Evolutionary conservation across 164 flowering plant genomes (phyloP), one percentile per base, ranked within the genome.

Genomic region (Nymphaea thermarum): DNA sequence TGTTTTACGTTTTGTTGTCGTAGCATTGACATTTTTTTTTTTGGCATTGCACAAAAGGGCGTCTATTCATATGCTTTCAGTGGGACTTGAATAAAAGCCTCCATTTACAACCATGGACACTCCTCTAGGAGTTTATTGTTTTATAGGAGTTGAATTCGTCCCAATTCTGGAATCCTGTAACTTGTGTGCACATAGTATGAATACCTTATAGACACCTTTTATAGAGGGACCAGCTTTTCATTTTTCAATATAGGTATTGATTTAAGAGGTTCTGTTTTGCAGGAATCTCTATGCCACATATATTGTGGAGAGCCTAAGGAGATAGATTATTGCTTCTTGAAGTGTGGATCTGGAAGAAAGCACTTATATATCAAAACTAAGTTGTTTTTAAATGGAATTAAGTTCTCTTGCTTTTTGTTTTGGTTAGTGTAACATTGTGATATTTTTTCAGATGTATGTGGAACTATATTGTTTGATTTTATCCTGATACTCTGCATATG

Each of bases 231-330:
- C 36, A 25, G 36, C 36, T 55, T 55, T 8, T 8, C 10, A 55
- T 55, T 8, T 8, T 55, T 15, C 10, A 8, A 55, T 55, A 55
- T 55, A 55, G 10, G 16, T 55, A 55, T 55, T 8, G 10, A 61
- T 61, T 60, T 68, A 42, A 43, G 14, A 6, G 43, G 41, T 18
- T 65, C 17, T 63, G 6, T 59, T 53, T 41, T 75, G 74, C 76
- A 83, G 84, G 84, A 82, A 83, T 68, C 82, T 83, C 43, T 83
- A 81, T 68, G 84, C 80, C 3, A 80, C 80, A 68, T 83, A 83
- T 67, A 75, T 81, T 44, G 53, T 83, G 71, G 78, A 78, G 44
- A 76, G 67, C 25, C 72, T 83, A 74, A 71, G 84, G 74, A 70
- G 73, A 68, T 83, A 74, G 68, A 61, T 63, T 47, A 36, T 8